Evolutionary conservation across 2,329 filamentous ascomycete genomes (phyloP).

Genomic region (Colletotrichum ledebouriae): DNA sequence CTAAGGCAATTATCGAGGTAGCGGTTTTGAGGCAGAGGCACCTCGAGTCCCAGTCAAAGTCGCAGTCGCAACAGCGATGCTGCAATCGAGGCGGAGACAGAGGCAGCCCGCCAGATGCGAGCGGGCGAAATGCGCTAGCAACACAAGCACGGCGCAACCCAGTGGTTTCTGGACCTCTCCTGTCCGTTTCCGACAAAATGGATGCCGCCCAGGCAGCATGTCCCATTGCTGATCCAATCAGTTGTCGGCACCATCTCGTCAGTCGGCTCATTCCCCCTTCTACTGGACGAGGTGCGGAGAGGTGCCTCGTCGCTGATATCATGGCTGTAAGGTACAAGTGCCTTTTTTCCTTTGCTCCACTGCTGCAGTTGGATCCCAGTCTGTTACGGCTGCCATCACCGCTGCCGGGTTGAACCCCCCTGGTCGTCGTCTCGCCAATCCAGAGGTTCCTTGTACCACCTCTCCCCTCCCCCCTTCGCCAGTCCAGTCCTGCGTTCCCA

Average conservation of each 20-base stretch:
- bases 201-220: background rate
- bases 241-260: slow-evolving; percentile 14
- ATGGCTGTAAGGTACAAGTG: background rate
- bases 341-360: slow-evolving; percentile 1
- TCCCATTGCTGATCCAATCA: slow-evolving; percentile 29
- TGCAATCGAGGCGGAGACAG: background rate
- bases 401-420: slow-evolving; percentile 31
- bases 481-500: slow-evolving; percentile 5
- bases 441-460: slow-evolving; percentile 1
- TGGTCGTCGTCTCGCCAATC: slow-evolving; percentile 34
- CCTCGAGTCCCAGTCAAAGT: background rate
- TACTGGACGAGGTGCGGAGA: too few species aligned
- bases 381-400: slow-evolving; percentile 36
- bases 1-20: slow-evolving; percentile 33
- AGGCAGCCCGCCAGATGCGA: slow-evolving; percentile 34
- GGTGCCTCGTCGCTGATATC: background rate
- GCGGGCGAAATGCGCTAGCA: slow-evolving; percentile 33
- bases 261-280: background rate
- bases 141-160: slow-evolving; percentile 6
- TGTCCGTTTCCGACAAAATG: slow-evolving; percentile 16
- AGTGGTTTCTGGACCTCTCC: slow-evolving; percentile 13
- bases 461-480: background rate
- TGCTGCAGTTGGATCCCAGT: slow-evolving; percentile 3
- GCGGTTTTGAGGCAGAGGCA: background rate
- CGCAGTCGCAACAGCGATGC: background rate